Evolutionary conservation across 1,139 yeast genomes (phyloP).

Genomic region (Geotrichum europaeum): DNA sequence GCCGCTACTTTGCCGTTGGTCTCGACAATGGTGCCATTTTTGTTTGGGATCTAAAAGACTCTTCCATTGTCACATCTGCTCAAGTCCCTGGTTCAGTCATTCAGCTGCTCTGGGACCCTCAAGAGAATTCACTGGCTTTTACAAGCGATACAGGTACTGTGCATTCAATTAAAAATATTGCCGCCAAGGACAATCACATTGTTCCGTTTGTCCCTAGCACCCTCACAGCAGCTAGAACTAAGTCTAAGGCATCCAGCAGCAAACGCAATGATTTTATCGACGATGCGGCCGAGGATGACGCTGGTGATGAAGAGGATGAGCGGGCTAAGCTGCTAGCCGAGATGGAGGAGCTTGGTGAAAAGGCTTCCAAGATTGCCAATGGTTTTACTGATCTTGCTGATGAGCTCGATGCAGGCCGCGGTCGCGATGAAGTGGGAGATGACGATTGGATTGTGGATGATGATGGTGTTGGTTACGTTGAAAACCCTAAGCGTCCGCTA

Average conservation of each 20-base stretch:
- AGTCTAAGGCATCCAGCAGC: not conserved
- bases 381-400: constrained; percentile 2
- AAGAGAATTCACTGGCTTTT: constrained; percentile 31
- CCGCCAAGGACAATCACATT: not conserved
- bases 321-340: constrained; percentile 25
- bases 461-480: constrained; percentile 39
- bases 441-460: constrained; percentile 51
- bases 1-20: constrained; percentile 47
- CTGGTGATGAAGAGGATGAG: constrained; percentile 27
- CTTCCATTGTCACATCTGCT: not conserved
- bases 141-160: constrained; percentile 34
- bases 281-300: constrained; percentile 20
- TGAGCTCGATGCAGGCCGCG: constrained; percentile 9
- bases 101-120: constrained; percentile 36
- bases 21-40: constrained; percentile 48
- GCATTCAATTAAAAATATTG: constrained; percentile 19
- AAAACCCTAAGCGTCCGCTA: not conserved
- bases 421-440: constrained; percentile 32
- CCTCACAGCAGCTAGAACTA: not conserved
- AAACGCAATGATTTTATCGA: not conserved
- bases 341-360: constrained; percentile 29
- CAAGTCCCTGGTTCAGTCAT: constrained; percentile 18
- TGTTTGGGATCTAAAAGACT: constrained; percentile 44
- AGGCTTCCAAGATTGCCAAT: constrained; percentile 20
- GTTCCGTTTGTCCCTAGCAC: not conserved